A percentile compares a stretch with the other conserved stretches of the same genome.
These are phyloP conservation scores for Chrysanthemum lavandulifolium DNA, from an alignment of 129 eudicot species.

Conservation along the genomic window DNA sequence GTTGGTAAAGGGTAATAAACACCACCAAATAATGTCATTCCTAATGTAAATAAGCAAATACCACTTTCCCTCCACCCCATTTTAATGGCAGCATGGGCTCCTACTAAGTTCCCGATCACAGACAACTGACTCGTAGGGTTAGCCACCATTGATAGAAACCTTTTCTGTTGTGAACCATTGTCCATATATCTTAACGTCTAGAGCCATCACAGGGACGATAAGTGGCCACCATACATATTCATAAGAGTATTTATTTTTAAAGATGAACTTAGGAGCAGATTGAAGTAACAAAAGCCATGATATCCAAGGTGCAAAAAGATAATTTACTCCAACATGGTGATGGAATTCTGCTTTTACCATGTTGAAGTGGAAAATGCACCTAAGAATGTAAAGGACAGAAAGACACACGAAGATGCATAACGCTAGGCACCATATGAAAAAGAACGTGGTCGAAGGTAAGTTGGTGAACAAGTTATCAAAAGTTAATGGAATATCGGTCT, in stretches of 20 bases:
- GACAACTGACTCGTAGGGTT: slow-evolving; percentile 66
- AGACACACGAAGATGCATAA: slow-evolving; percentile 33
- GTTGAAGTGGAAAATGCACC: slow-evolving; percentile 41
- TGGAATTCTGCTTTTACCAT: slow-evolving; percentile 55
- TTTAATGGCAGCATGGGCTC: slow-evolving; percentile 58
- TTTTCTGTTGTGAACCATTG: slow-evolving; percentile 65
- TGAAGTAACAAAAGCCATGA: slow-evolving; percentile 57
- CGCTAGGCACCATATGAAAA: slow-evolving; percentile 49
- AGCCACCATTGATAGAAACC: slow-evolving; percentile 51
- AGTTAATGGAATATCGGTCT: slow-evolving; percentile 16
- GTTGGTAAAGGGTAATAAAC: slow-evolving; percentile 62
- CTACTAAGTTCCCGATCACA: slow-evolving; percentile 61
- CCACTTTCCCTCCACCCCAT: slow-evolving; percentile 67
- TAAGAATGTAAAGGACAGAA: slow-evolving; percentile 44
- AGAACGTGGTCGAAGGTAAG: slow-evolving; percentile 25
- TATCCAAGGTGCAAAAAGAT: slow-evolving; percentile 68
- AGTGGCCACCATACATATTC: slow-evolving; percentile 52
- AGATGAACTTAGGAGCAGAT: slow-evolving; percentile 42
- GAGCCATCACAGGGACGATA: slow-evolving; percentile 44
- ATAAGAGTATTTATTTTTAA: slow-evolving; percentile 22
- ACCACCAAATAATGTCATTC: slow-evolving; percentile 72
- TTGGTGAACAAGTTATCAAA: slow-evolving; percentile 27
- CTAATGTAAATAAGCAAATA: slow-evolving; percentile 52
- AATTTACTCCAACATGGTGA: slow-evolving; percentile 69
- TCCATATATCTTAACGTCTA: slow-evolving; percentile 63